phyloP scores from a whole-genome alignment of 768 basidiomycete species.

The Leccinum imitatum region DNA sequence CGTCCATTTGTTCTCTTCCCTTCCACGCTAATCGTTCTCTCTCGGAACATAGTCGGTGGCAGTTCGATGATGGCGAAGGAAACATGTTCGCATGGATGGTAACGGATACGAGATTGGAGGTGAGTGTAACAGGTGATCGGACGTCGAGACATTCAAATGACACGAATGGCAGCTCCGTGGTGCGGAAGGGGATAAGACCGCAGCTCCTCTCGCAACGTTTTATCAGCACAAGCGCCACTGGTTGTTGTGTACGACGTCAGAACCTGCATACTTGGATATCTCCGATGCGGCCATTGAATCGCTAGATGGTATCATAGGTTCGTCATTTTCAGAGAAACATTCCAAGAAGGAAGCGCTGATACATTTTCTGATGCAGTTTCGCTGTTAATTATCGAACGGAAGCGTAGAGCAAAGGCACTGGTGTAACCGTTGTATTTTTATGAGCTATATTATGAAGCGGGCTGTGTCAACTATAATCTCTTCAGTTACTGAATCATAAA shows the following conservation, averaged over 20 bases:
- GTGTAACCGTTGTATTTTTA: constrained; percentile 4
- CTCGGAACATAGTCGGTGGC: constrained; percentile 19
- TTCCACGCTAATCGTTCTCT: background rate
- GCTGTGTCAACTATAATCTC: constrained; percentile 16
- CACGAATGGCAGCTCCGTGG: constrained; percentile 25
- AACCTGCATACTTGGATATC: constrained; percentile 38
- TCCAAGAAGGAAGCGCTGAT: background rate
- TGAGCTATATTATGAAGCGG: background rate
- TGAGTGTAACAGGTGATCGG: background rate
- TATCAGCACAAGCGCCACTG: constrained; percentile 35
- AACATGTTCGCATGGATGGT: constrained; percentile 21
- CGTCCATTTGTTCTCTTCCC: background rate
- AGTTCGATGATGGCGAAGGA: constrained; percentile 26
- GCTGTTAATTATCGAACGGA: constrained; percentile 32
- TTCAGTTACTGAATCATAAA: constrained; percentile 8
- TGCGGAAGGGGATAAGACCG: constrained; percentile 23
- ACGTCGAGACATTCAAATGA: background rate
- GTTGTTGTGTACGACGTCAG: constrained; percentile 35
- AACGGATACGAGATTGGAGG: constrained; percentile 12
- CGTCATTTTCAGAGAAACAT: constrained; percentile 6
- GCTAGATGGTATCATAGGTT: constrained; percentile 38
- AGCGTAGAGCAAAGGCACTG: constrained; percentile 20
- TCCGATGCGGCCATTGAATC: constrained; percentile 32
- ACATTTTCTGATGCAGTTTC: constrained; percentile 26
- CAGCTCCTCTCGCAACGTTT: constrained; percentile 35